These are phyloP conservation scores for Tylopilus sp. DNA, from an alignment of 768 basidiomycete species.

Conservation along the genomic window DNA sequence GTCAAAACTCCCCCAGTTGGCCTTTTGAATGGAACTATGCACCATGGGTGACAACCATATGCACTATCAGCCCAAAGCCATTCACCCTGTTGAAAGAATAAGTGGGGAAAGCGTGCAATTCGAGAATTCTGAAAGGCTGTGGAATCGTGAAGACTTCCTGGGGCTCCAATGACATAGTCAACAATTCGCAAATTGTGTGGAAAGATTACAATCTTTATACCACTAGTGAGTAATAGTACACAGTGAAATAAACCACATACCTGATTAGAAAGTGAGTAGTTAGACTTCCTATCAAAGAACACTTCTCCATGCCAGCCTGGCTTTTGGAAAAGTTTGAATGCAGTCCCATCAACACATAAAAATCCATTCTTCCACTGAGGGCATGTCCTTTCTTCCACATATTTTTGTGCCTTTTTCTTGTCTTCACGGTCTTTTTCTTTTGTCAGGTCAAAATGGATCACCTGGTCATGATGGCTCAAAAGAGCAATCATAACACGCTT, in stretches of 20 bases:
- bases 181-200: neutral
- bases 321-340: conserved; percentile 19
- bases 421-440: neutral
- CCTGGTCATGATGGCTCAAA: neutral
- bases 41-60: conserved; percentile 19
- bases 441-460: neutral
- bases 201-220: neutral
- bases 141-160: conserved; percentile 14
- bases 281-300: conserved; percentile 11
- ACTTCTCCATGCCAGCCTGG: conserved; percentile 16
- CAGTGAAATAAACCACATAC: neutral
- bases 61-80: conserved; percentile 21
- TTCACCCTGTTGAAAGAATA: conserved; percentile 4
- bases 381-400: too few species aligned
- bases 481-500: neutral
- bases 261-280: conserved; percentile 11
- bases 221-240: too few species aligned
- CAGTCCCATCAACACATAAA: conserved; percentile 10
- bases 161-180: conserved; percentile 11
- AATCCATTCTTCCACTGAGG: neutral
- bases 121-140: neutral
- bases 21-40: conserved; percentile 26
- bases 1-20: conserved; percentile 12
- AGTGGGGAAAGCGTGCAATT: neutral
- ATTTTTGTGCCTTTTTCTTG: neutral